Base-by-base conservation (phyloP, 2,329 filamentous ascomycete species). In the Tolypocladium guangdongense region DNA sequence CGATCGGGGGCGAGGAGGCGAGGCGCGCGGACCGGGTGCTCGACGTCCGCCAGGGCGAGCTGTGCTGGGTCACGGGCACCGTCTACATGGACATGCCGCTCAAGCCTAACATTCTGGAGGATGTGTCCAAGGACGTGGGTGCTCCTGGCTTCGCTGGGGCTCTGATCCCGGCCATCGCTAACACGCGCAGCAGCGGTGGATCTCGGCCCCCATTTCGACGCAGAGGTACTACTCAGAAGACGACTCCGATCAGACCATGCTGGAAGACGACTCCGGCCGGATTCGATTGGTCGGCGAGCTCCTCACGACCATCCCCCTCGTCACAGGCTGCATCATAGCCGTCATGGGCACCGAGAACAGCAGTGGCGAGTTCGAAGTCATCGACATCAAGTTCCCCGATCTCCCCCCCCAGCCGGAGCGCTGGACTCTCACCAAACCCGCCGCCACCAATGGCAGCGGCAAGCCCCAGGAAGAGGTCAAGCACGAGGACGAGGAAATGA, bases 51-150 rank as follows among this genome's bases (percentile, higher is more conserved):
- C 93, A 97, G 73, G 93, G 93, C 58, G 85, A 96, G 72, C 75
- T 97, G 37, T 97, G 92, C 73, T 99, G 92, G 90, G 87, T 99
- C 18, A 80, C 86, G 0, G 93, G 95, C 18, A 99, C 93, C 0
- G 83, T 97, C 35, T 99, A 95, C 68, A 95, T 97, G 87, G 90
- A 97, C 58, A 91, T 99, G 89, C 82, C 88, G 2, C 71, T 96
- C 63, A 99, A 99, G 73, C 93, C 95, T 1, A 95, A 95, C 65
- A 92, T 99, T 67, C 74, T 99, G 36, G 91, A 96, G 55, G 93
- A 99, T 62, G 88, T 99, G 43, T 87, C 88, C 41, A 95, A 95
- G 71, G 92, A 96, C 69, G 88, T 91, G 72, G 59, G 80, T 46
- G 27, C 43, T 20, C 10, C 24, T 18, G 24, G 24, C 7, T 37